Evolutionary conservation across 306 rosid species (phyloP), one percentile per base, ranked within the genome.

Genomic region (Hylodesmum podocarpum): DNA sequence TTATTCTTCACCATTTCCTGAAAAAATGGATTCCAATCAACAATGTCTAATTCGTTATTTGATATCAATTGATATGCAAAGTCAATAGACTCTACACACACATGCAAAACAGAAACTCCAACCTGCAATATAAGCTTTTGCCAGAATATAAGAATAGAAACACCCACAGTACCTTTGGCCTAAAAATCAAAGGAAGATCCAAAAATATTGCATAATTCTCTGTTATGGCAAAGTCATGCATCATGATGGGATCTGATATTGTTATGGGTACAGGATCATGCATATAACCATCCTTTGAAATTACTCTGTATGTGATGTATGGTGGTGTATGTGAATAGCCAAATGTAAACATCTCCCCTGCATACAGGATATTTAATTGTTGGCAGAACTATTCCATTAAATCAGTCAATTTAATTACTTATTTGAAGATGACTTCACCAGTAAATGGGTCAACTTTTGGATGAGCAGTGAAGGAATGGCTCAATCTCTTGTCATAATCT

Each of bases 1-100:
- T 90, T 88, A 43, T 92, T 90, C 86, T 90, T 95, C 82, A 95
- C 96, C 98, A 95, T 95, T 86, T 92, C 98, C 98, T 95, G 95
- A 85, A 81, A 81, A 73, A 71, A 55, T 8, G 57, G 54, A 73
- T 66, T 58, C 76, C 73, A 43, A 37, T 66, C 57, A 33, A 64
- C 58, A 77, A 53, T 69, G 36, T 46, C 37, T 82, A 27, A 55
- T 70, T 64, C 73, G 70, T 34, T 58, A 58, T 24, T 37, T 21
- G 15, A 47, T 5, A 70, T 59, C 65, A 27, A 53, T 77, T 25
- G 54, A 39, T 61, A 31, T 70, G 25, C 18, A 28, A 77, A 31
- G 27, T 71, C 25, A 58, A 25, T 1, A 62, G 79, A 43, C 16
- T 29, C 11, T 61, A 55, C 3, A 33, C 58, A n/a, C 58, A 44